Evolutionary conservation across 306 rosid genomes (phyloP), one percentile per base, ranked within the genome.

Genomic region (Geum urbanum): DNA sequence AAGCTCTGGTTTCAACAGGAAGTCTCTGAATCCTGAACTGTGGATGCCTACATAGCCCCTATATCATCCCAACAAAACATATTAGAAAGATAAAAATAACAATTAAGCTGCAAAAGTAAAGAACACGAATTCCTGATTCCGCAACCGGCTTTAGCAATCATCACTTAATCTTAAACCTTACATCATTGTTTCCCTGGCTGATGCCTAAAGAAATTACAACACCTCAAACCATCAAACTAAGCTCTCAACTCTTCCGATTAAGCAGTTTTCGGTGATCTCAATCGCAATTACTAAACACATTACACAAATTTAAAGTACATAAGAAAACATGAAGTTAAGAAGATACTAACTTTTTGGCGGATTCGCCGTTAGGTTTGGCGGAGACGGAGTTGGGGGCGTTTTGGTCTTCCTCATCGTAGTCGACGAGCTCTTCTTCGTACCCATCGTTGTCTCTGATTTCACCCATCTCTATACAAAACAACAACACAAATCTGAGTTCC

Each of bases 41-140:
- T 88, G 95, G 73, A 88, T 88, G 69, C 95, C 95, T 57, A 88
- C 91, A 63, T 88, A 88, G 52, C 95, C 95, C 89, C 95, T 88
- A 67, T 75, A 84, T 48, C 76, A 80, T 24, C 71, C 16, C 7
- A 46, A 16, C 16, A 32, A 32, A 49, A 6, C 35, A 67, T 27
- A 15, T 67, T 67, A 67, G 70, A 32, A 61, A 2, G 37, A 32
- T 32, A 32, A 32, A 32, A 13, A 0, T 4, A 2, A 46, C 5
- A 18, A 24, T 12, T 50, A 37, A 2, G 63, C 7, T 0, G 27
- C 27, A 24, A 24, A 54, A 54, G 16, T 11, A 14, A 51, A 16
- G 24, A 52, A 52, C 3, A 8, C 27, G 7, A 15, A 2, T 20
- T 54, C 39, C 37, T 55, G 4, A 7, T 12, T 55, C 39, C 8